Base-by-base conservation (phyloP, 2,329 filamentous ascomycete genomes). In the Aspergillus sp. region DNA sequence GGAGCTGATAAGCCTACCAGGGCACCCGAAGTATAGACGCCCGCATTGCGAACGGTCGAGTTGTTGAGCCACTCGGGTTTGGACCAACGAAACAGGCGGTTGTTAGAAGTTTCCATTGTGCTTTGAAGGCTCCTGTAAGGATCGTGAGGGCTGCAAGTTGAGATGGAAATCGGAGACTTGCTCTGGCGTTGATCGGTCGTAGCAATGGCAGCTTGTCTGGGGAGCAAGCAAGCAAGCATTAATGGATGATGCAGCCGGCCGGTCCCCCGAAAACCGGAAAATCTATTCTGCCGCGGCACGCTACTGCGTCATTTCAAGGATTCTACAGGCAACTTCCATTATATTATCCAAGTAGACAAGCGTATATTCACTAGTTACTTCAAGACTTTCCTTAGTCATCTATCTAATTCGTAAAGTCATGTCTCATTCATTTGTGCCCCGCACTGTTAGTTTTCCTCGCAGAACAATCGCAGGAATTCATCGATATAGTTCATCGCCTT, bases 31-130 rank as follows among this genome's bases (percentile, higher is more conserved):
- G 81, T 73, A 77, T 90, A 90, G 75, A 90, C 85, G 74, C 87
- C 87, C 66, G 84, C 82, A 55, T 83, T 88, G 64, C 87, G 80
- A 56, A 85, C 82, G 70, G 83, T 84, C 62, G 85, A 81, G 75
- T 83, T 88, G 73, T 87, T 89, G 50, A 89, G 76, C 84, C 87
- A 89, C 73, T 84, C 80, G 3, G 87, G 87, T 76, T 86, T 86
- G 49, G 85, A 82, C 73, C 88, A 89, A 69, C 86, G 86, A 77
- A 88, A 90, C 63, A 89, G 83, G 59, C 85, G 81, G 72, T 84
- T 79, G 66, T 78, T 80, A 36, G 81, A 79, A 67, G 73, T 72
- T 68, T 80, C 75, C 73, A 78, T 77, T 58, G 12, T 16, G 4
- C 14, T 20, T 50, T 36, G 22, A 29, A 49, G 26, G n/a, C 45